Conservation (phyloP, 257 asterid species). For the Parsonsia alboflavescens region DNA sequence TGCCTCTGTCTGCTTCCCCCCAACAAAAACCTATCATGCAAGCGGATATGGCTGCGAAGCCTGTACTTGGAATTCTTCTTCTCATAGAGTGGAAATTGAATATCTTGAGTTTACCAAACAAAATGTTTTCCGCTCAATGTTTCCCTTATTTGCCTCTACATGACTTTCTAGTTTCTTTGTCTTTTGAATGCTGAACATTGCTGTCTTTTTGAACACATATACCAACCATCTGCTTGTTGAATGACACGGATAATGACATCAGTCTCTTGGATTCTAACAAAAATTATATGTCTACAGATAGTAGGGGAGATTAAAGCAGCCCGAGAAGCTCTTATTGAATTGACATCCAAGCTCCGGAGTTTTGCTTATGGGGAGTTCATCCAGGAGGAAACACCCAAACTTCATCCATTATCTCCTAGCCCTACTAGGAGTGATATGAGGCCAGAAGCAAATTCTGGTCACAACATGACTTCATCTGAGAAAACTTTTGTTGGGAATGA, state of each 20-base stretch:
- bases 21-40: neutral
- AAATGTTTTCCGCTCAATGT: neutral
- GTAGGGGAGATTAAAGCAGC: constrained; percentile 49
- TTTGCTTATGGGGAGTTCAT: constrained; percentile 25
- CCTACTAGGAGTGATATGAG: constrained; percentile 16
- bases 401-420: constrained; percentile 21
- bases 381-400: constrained; percentile 19
- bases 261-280: neutral
- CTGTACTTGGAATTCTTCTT: neutral
- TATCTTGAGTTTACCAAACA: neutral
- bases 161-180: neutral
- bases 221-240: neutral
- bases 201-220: neutral
- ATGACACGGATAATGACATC: neutral
- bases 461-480: constrained; percentile 8
- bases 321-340: constrained; percentile 33
- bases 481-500: constrained; percentile 12
- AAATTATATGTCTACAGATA: constrained; percentile 35
- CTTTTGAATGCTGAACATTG: neutral
- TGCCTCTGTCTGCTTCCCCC: neutral
- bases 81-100: neutral
- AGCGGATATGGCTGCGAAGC: too few relatives aligned
- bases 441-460: constrained; percentile 19
- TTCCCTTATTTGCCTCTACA: neutral
- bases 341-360: constrained; percentile 35